Evolutionary conservation across 2,329 filamentous ascomycete genomes (phyloP).

Genomic region (Clathrospora elynae): DNA sequence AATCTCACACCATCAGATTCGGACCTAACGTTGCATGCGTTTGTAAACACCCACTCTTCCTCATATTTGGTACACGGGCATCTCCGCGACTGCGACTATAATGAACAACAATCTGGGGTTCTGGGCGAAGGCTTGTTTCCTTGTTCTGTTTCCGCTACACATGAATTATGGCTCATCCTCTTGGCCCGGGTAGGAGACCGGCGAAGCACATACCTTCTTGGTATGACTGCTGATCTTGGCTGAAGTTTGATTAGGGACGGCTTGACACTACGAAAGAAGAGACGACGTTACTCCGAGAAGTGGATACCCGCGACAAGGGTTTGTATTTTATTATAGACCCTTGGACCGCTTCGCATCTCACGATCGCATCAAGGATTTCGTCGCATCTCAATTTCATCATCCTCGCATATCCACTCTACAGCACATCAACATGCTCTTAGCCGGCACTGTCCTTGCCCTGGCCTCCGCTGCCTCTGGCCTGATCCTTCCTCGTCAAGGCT

Average conservation of each 20-base stretch:
- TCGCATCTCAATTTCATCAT: not conserved
- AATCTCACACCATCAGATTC: slow-evolving; percentile 4
- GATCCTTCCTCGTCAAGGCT: slow-evolving; percentile 17
- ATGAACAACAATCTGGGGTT: not conserved
- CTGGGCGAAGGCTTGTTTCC: slow-evolving; percentile 3
- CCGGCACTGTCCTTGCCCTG: slow-evolving; percentile 22
- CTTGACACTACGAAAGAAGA: not conserved
- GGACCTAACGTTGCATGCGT: not conserved
- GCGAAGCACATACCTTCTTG: slow-evolving; percentile 11
- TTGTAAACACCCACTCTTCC: slow-evolving; percentile 2
- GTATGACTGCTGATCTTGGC: slow-evolving; percentile 2
- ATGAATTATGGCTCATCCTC: not conserved
- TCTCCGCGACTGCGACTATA: no score
- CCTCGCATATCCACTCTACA: not conserved
- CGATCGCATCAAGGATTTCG: not conserved
- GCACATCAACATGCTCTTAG: slow-evolving; percentile 23
- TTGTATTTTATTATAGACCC: not conserved
- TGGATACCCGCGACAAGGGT: not conserved
- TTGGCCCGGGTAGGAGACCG: slow-evolving; percentile 17
- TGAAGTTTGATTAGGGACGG: not conserved
- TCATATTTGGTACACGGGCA: not conserved
- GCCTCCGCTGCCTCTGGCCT: slow-evolving; percentile 24
- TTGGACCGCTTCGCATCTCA: not conserved
- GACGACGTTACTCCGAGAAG: slow-evolving; percentile 12
- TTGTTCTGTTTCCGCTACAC: not conserved